These are phyloP conservation scores for Quercus robur DNA, from an alignment of 306 rosid species.

Conservation along the genomic window DNA sequence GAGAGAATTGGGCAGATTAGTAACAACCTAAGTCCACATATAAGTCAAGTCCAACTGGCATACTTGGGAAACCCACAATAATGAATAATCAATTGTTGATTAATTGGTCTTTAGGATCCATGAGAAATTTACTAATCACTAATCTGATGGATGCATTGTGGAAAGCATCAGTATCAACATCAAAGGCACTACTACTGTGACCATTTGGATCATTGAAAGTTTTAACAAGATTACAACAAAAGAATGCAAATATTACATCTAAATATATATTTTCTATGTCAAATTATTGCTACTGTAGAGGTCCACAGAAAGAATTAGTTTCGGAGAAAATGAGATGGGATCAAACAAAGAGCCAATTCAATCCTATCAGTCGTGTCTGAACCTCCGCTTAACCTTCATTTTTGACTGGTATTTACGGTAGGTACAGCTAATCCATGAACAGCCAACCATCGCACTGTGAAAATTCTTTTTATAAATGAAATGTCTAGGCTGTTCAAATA, in stretches of 20 bases:
- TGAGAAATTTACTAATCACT: background rate
- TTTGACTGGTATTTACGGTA: background rate
- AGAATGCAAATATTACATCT: background rate
- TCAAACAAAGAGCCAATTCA: background rate
- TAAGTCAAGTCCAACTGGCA: background rate
- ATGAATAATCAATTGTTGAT: background rate
- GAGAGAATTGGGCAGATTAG: background rate
- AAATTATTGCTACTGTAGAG: background rate
- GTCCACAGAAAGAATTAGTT: background rate
- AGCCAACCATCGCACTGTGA: too few species aligned
- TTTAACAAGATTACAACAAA: slow-evolving; percentile 3
- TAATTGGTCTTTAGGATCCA: background rate
- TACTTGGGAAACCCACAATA: background rate
- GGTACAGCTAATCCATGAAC: too few species aligned
- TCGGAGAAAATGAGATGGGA: background rate
- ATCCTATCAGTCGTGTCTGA: background rate
- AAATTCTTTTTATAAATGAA: background rate
- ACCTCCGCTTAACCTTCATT: background rate
- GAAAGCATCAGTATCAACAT: background rate
- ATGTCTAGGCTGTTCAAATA: background rate
- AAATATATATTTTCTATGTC: background rate
- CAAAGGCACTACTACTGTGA: background rate
- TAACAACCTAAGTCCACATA: background rate
- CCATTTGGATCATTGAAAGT: background rate
- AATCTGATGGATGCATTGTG: background rate